Base-by-base conservation (phyloP, 805 yeast genomes). In the Lachancea kluyveri region DNA sequence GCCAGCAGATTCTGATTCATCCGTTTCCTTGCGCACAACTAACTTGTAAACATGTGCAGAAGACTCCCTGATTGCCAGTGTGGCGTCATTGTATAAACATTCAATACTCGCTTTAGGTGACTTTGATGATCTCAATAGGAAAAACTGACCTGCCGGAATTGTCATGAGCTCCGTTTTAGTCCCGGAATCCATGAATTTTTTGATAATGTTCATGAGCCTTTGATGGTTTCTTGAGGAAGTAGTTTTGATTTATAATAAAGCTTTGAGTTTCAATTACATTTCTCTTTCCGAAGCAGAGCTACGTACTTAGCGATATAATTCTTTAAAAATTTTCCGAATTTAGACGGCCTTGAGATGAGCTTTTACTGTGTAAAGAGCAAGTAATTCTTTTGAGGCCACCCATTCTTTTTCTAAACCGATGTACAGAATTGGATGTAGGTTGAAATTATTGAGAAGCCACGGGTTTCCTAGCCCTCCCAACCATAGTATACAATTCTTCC, bases 61-160 rank as follows among this genome's bases (percentile, higher is more conserved):
- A 3, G 88, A 76, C 38, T 74, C 75, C 24, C 85, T 67, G 29
- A 90, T 76, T 2, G 78, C 63, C 9, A 90, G 76, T 22, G 76
- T 75, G 2, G 94, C 88, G 45, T 85, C 94, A 37, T 75, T 79
- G 57, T 77, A 88, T 13, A 86, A 65, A 47, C 88, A 80, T 57
- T 92, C 96, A 21, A 77, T 65, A 16, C 77, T 87, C 6, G 95
- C 88, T 53, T 86, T 85, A 8, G 96, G 96, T 2, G 95, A 83
- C 14, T 67, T 69, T 5, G 83, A 81, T 1, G 83, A 68, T 29
- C 97, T 65, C 11, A 81, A 69, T 26, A 90, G 65, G 50, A 68
- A 82, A 28, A 90, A 67, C 58, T 78, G 79, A 3, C 96, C 97
- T 0, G 80, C 70, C 2, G 95, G 85, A 29, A 92, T 67, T 47